Evolutionary conservation across 306 rosid genomes (phyloP).

Genomic region (Citrullus mucosospermus): DNA sequence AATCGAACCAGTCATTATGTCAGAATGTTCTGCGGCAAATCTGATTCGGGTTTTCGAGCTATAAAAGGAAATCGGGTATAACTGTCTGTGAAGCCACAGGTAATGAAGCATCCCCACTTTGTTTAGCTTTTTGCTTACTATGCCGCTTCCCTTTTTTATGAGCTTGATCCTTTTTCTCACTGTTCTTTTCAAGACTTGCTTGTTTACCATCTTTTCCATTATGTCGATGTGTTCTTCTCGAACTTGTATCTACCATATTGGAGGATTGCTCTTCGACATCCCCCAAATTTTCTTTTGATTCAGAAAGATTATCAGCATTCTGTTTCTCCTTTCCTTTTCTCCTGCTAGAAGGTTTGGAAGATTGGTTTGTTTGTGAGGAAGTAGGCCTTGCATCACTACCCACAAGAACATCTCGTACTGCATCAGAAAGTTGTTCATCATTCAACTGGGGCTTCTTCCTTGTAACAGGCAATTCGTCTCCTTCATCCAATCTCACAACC

Average conservation of each 20-base stretch:
- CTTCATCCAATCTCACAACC: slow-evolving; percentile 82
- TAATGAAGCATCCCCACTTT: slow-evolving; percentile 46
- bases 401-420: slow-evolving; percentile 50
- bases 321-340: slow-evolving; percentile 59
- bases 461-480: slow-evolving; percentile 34
- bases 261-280: slow-evolving; percentile 36
- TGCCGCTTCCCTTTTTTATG: slow-evolving; percentile 41
- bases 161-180: slow-evolving; percentile 38
- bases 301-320: slow-evolving; percentile 21
- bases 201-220: slow-evolving; percentile 45
- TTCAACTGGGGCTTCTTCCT: slow-evolving; percentile 35
- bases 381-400: slow-evolving; percentile 32
- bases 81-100: slow-evolving; percentile 53
- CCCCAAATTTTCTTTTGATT: slow-evolving; percentile 43
- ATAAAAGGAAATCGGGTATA: slow-evolving; percentile 88
- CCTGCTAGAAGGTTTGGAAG: slow-evolving; percentile 36
- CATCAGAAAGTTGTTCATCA: slow-evolving; percentile 60
- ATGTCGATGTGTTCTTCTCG: slow-evolving; percentile 36
- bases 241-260: slow-evolving; percentile 27
- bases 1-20: background rate
- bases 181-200: slow-evolving; percentile 32
- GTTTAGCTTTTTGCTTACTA: slow-evolving; percentile 47
- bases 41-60: slow-evolving; percentile 10
- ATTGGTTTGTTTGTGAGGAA: slow-evolving; percentile 22
- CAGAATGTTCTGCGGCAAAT: background rate